Evolutionary conservation across 176 grass and related monocot species (phyloP).

Genomic region (Ampelocalamus luodianensis): DNA sequence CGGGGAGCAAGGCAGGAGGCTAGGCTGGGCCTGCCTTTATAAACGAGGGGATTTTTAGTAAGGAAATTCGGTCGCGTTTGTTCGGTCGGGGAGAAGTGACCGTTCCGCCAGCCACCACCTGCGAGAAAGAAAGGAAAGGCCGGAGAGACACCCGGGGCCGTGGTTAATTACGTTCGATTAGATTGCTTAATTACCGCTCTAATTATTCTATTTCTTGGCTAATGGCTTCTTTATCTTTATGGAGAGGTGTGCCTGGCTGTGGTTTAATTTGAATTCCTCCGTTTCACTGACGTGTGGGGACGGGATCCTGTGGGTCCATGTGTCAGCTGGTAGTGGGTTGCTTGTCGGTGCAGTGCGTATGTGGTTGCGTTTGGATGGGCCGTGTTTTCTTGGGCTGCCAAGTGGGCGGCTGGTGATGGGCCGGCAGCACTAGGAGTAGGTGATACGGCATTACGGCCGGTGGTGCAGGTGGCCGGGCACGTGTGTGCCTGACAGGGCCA

Average conservation of each 20-base stretch:
- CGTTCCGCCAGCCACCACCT: conserved; percentile 40
- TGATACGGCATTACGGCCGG: neutral
- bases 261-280: neutral
- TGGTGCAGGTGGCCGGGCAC: neutral
- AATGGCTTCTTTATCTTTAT: neutral
- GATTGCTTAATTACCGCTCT: neutral
- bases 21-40: conserved; percentile 4
- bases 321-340: neutral
- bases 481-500: neutral
- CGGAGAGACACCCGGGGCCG: neutral
- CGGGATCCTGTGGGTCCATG: rapidly evolving
- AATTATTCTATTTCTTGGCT: neutral
- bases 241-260: neutral
- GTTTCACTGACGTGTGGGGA: neutral
- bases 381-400: neutral
- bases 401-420: neutral
- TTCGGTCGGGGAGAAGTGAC: conserved; percentile 38
- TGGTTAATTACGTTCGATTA: neutral
- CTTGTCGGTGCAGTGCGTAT: no score
- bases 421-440: neutral
- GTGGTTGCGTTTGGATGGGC: neutral
- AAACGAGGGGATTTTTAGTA: conserved; percentile 12
- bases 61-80: conserved; percentile 9
- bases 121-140: neutral
- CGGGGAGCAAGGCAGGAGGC: neutral